Evolutionary conservation across 495 filamentous ascomycete species (phyloP).

Genomic region (Friedmanniomyces simplex): DNA sequence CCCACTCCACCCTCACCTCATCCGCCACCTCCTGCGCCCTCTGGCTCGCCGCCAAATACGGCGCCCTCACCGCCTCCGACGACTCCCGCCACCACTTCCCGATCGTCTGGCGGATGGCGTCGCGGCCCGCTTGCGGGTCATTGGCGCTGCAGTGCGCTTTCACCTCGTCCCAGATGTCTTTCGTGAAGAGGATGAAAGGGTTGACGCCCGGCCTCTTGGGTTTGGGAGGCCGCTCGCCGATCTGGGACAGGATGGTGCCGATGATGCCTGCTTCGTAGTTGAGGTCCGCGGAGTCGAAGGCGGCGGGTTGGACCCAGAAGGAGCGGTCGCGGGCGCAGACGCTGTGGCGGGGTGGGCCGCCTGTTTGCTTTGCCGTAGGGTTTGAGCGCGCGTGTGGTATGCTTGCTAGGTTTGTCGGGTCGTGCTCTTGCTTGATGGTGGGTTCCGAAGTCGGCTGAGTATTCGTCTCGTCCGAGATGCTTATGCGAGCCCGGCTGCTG

Average conservation of each 20-base stretch:
- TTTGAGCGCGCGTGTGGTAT: background rate
- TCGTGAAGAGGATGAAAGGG: slow-evolving; percentile 57
- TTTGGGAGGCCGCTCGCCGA: slow-evolving; percentile 62
- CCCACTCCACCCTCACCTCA: slow-evolving; percentile 48
- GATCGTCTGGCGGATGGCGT: slow-evolving; percentile 71
- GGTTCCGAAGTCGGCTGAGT: background rate
- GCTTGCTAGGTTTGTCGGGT: background rate
- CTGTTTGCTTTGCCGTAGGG: background rate
- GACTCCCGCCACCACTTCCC: slow-evolving; percentile 85
- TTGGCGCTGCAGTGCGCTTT: slow-evolving; percentile 52
- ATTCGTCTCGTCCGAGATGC: background rate
- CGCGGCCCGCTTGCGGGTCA: slow-evolving; percentile 52
- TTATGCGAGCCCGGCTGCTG: background rate
- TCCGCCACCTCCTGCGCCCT: slow-evolving; percentile 53
- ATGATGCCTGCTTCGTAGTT: slow-evolving; percentile 64
- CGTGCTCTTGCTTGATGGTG: slow-evolving; percentile 17
- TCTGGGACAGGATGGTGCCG: slow-evolving; percentile 52
- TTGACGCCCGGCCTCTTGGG: slow-evolving; percentile 62
- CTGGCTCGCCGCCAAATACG: slow-evolving; percentile 63
- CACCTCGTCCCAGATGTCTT: slow-evolving; percentile 65
- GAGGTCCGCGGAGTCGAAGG: slow-evolving; percentile 31
- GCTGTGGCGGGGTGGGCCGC: slow-evolving; percentile 34
- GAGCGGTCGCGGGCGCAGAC: slow-evolving; percentile 9
- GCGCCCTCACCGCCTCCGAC: slow-evolving; percentile 52
- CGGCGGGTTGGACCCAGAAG: slow-evolving; percentile 12